Evolutionary conservation across 176 grass and related monocot species (phyloP), one percentile per base, ranked within the genome.

Genomic region (Saccharum officinarum): DNA sequence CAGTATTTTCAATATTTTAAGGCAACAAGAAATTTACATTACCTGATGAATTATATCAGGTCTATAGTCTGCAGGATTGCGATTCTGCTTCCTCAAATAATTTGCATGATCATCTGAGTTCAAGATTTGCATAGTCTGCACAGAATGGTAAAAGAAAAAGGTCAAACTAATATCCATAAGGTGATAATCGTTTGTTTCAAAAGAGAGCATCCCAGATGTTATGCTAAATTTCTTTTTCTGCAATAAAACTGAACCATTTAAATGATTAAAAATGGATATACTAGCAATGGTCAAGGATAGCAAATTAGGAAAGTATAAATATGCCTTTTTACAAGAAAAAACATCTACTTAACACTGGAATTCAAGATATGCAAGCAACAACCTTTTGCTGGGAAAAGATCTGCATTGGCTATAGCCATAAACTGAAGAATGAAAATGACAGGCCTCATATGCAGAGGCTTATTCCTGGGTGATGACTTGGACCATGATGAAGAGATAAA

Each of bases 11-110:
- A 76, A 61, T 8, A 16, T 77, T 71, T 68, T 7, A 12, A 39
- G 68, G 25, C 3, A 5, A 23, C 1, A 46, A 67, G 25, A 86
- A 92, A 67, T 31, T 67, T 18, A 38, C 55, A 89, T 5, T 87
- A 98, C 97, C 93, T 94, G 91, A 65, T 98, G 92, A 91, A 98
- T 98, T 54, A 98, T 98, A 78, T 95, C 97, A 64, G 96, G 97
- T 55, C 93, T 93, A 63, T 98, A 98, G 84, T 95, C 91, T 74
- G 93, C 93, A 25, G 93, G 93, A 80, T 95, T 92, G 38, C 84
- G 81, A 61, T 95, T 91, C 70, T 94, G 93, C 86, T 94, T 98
- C 80, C 87, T 94, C 37, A 98, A 75, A 82, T 94, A 98, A 86
- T 98, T 95, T 22, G 93, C 86, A 16, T 98, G 91, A 54, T 98